Conservation (phyloP, 2,329 filamentous ascomycete species). For the Calonectria ilicicola region DNA sequence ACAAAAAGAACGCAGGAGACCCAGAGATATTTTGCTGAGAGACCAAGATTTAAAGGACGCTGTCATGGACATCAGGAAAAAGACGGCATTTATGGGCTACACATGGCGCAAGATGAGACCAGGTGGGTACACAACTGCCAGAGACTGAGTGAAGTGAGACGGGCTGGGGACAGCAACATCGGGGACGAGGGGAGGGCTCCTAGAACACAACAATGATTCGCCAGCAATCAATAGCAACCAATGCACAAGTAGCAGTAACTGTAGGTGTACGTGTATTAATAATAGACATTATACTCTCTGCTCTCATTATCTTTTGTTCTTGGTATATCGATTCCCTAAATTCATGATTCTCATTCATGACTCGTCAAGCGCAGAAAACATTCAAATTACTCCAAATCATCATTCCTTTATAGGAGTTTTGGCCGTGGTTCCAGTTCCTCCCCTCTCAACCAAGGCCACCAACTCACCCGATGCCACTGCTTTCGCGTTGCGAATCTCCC, state of each 20-base stretch:
- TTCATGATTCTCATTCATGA: constrained; percentile 37
- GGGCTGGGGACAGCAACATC: neutral
- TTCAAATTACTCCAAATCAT: constrained; percentile 16
- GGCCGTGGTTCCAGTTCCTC: constrained; percentile 22
- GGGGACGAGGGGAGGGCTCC: neutral
- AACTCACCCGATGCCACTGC: constrained; percentile 51
- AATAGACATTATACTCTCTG: constrained; percentile 41
- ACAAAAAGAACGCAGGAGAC: constrained; percentile 78
- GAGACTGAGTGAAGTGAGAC: constrained; percentile 5
- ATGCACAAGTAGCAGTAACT: neutral
- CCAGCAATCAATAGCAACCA: neutral
- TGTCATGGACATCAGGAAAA: constrained; percentile 85
- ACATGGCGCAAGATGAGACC: constrained; percentile 74
- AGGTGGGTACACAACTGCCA: constrained; percentile 43
- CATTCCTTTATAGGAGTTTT: constrained; percentile 33
- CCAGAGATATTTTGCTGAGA: constrained; percentile 86
- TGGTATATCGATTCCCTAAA: constrained; percentile 19
- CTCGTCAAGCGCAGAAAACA: constrained; percentile 19
- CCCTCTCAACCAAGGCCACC: constrained; percentile 33
- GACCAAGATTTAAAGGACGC: constrained; percentile 74
- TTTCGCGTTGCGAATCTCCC: constrained; percentile 84
- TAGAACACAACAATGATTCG: neutral
- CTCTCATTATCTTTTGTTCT: constrained; percentile 27
- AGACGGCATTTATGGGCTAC: constrained; percentile 89
- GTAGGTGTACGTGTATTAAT: constrained; percentile 19